These are phyloP conservation scores for Blastocladiella emersonii DNA, from an alignment of 371 early-diverging fungal species.

Conservation along the genomic window DNA sequence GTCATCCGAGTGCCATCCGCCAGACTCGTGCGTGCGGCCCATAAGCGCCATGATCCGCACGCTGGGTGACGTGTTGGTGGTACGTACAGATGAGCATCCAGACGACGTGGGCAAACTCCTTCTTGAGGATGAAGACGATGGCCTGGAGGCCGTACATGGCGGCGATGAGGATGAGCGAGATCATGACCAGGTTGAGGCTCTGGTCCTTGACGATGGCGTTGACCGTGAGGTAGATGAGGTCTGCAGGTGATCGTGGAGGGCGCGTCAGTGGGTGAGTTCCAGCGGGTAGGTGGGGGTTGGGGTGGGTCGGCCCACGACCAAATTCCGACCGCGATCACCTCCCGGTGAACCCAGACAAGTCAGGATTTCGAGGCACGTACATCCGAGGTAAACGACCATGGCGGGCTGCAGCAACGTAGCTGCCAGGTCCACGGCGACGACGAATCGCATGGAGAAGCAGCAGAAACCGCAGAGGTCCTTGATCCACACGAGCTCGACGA, in stretches of 20 bases:
- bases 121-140: slow-evolving; percentile 31
- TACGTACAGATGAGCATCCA: slow-evolving; percentile 36
- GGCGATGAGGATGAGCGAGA: slow-evolving; percentile 32
- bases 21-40: too few relatives aligned
- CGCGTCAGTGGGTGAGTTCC: slow-evolving; percentile 10
- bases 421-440: slow-evolving; percentile 71
- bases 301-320: too few relatives aligned
- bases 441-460: slow-evolving; percentile 93
- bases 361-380: too few relatives aligned
- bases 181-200: slow-evolving; percentile 26
- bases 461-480: slow-evolving; percentile 88
- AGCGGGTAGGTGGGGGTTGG: too few relatives aligned
- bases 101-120: slow-evolving; percentile 30
- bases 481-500: slow-evolving; percentile 75
- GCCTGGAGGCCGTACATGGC: slow-evolving; percentile 34
- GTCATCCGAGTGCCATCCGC: too few relatives aligned
- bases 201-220: slow-evolving; percentile 11
- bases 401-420: slow-evolving; percentile 58
- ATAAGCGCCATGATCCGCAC: too few relatives aligned
- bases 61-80: slow-evolving; percentile 6
- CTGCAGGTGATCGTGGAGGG: slow-evolving; percentile 17
- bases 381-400: slow-evolving; percentile 43
- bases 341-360: too few relatives aligned
- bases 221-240: slow-evolving; percentile 50
- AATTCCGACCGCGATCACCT: too few relatives aligned